These are phyloP conservation scores for Medicago arabica DNA, from an alignment of 306 rosid species.

Conservation along the genomic window DNA sequence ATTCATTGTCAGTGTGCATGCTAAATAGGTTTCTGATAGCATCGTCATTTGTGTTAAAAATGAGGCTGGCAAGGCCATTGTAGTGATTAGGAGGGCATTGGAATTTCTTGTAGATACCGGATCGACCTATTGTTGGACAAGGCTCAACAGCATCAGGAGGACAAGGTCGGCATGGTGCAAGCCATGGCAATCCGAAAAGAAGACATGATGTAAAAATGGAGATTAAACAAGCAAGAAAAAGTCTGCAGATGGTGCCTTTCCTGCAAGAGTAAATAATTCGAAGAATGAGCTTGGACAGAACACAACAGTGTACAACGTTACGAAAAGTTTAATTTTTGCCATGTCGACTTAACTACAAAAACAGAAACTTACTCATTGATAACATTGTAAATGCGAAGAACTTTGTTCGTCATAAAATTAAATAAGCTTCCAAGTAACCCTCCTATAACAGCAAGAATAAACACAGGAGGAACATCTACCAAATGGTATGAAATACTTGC, in stretches of 20 bases:
- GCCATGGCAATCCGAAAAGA: constrained; percentile 94
- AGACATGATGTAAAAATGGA: constrained; percentile 86
- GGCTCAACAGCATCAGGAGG: constrained; percentile 74
- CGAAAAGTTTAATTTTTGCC: constrained; percentile 23
- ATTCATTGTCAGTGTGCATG: constrained; percentile 72
- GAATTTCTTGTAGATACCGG: constrained; percentile 97
- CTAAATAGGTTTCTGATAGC: constrained; percentile 92
- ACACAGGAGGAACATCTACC: constrained; percentile 76
- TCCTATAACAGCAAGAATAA: constrained; percentile 76
- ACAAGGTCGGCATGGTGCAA: constrained; percentile 82
- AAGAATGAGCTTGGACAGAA: constrained; percentile 30
- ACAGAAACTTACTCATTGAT: constrained; percentile 72
- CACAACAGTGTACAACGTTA: constrained; percentile 7
- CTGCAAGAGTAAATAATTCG: constrained; percentile 52
- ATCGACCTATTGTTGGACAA: constrained; percentile 95
- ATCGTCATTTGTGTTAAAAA: constrained; percentile 93
- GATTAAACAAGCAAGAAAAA: constrained; percentile 70
- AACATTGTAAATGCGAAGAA: constrained; percentile 77
- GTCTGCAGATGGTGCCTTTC: constrained; percentile 72
- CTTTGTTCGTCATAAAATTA: constrained; percentile 67
- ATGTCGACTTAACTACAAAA: constrained; percentile 20
- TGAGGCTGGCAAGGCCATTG: constrained; percentile 97
- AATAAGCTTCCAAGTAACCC: constrained; percentile 88
- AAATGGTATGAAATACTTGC: constrained; percentile 72
- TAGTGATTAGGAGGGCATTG: constrained; percentile 78